Evolutionary conservation across 495 filamentous ascomycete genomes (phyloP).

Genomic region (Xylaria grammica): DNA sequence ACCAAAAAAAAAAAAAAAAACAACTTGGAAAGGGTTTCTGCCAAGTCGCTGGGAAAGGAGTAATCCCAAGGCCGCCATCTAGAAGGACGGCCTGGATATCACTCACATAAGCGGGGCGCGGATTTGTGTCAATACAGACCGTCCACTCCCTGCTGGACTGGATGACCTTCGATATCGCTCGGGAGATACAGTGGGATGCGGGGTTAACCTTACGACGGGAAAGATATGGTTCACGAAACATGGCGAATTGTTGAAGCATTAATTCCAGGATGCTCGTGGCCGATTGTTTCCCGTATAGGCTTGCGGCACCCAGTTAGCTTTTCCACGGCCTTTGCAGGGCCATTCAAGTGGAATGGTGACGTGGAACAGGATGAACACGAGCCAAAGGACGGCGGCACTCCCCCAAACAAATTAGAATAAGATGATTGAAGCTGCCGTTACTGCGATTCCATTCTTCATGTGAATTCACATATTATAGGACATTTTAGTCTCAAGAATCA

Average conservation of each 20-base stretch:
- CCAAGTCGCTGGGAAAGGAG: constrained; percentile 24
- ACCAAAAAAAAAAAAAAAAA: constrained; percentile 29
- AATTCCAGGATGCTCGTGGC: constrained; percentile 21
- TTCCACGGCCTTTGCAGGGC: neutral
- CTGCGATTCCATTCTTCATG: too few species aligned
- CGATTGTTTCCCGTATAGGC: constrained; percentile 29
- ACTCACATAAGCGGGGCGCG: constrained; percentile 9
- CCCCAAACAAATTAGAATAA: too few species aligned
- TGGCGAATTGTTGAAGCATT: constrained; percentile 17
- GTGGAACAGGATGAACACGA: neutral
- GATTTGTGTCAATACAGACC: constrained; percentile 28
- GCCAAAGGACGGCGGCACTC: too few species aligned
- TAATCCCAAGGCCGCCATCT: constrained; percentile 15
- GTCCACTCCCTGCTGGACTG: constrained; percentile 31
- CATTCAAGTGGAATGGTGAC: neutral
- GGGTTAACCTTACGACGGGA: constrained; percentile 26
- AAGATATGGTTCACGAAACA: constrained; percentile 38
- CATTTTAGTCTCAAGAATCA: too few species aligned
- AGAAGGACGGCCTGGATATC: constrained; percentile 16
- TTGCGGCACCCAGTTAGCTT: neutral
- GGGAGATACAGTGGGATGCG: constrained; percentile 33
- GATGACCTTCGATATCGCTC: constrained; percentile 21
- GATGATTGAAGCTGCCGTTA: too few species aligned
- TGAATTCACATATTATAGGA: too few species aligned
- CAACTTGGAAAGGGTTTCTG: constrained; percentile 28